Evolutionary conservation across 2,329 filamentous ascomycete species (phyloP), one percentile per base, ranked within the genome.

Genomic region (Zalaria sp.): DNA sequence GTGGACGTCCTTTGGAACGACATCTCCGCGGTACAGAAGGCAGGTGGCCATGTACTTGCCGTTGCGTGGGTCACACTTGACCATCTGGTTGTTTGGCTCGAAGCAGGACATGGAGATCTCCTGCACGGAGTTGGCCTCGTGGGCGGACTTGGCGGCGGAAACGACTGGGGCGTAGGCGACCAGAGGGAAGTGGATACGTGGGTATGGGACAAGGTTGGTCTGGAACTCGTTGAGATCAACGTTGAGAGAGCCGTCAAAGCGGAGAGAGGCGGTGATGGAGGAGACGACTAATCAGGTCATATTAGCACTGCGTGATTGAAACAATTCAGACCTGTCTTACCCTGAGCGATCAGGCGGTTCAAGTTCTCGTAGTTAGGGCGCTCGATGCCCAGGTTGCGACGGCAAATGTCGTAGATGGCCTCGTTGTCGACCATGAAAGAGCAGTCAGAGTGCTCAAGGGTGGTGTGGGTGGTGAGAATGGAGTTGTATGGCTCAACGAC

Each of bases 341-440:
- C 83, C 75, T 98, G 91, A 54, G 91, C 91, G 61, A 98, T 95
- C 63, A 98, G 75, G 57, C 91, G 86, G 79, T 98, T 98, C 54
- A 98, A 75, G 76, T 98, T 95, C 77, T 94, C 88, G 67, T 88
- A 95, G 77, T 89, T 89, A 59, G 91, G 91, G 54, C 91, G 85
- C 77, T 94, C 88, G 53, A 98, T 88, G 53, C 86, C 88, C 51
- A 98, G 78, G 75, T 94, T 96, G 64, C 87, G 83, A 61, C 88
- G 83, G 81, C 91, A 98, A 65, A 98, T 96, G 65, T 96, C 91
- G 71, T 96, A 96, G 66, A 98, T 95, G 58, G 91, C 91, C 75
- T 98, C 91, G 70, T 98, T 98, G 74, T 98, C 91, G 54, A 98
- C 91, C 86, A 96, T 94, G 78, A 98, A 98, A 58, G 84, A 93